Evolutionary conservation across 2,329 filamentous ascomycete genomes (phyloP).

Genomic region (Arthrinium phaeospermum): DNA sequence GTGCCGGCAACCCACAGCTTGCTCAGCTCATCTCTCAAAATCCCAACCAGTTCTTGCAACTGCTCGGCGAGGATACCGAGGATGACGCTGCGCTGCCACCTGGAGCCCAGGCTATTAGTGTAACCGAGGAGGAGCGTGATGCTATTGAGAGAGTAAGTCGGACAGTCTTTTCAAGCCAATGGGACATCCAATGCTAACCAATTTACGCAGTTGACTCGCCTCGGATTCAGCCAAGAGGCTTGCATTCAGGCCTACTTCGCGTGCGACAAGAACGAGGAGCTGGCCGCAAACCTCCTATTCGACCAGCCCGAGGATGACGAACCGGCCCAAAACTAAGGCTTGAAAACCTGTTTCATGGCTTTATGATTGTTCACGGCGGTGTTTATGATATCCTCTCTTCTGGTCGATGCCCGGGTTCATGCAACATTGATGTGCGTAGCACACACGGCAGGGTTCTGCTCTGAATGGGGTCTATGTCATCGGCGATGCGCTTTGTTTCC

Average conservation of each 20-base stretch:
- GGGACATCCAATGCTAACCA: conserved; percentile 23
- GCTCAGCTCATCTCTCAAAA: conserved; percentile 91
- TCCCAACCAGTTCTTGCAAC: conserved; percentile 88
- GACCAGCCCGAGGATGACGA: conserved; percentile 92
- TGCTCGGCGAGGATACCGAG: conserved; percentile 87
- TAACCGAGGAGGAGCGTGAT: conserved; percentile 95
- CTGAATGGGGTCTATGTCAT: not conserved
- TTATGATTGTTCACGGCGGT: conserved; percentile 20
- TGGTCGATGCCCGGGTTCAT: conserved; percentile 19
- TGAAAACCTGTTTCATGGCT: conserved; percentile 21
- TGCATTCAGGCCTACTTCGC: conserved; percentile 99
- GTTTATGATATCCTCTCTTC: conserved; percentile 28
- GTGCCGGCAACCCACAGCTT: conserved; percentile 91
- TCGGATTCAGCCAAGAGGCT: conserved; percentile 90
- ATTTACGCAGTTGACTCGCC: conserved; percentile 74
- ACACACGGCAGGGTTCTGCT: not conserved
- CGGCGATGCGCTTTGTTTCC: not conserved
- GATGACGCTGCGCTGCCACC: conserved; percentile 85
- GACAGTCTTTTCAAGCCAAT: not conserved
- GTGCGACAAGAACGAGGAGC: conserved; percentile 98
- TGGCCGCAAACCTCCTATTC: conserved; percentile 97
- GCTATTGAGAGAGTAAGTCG: conserved; percentile 88
- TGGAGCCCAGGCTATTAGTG: conserved; percentile 85
- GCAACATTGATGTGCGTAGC: not conserved
- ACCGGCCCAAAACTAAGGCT: conserved; percentile 49